phyloP scores from a whole-genome alignment of 148 eudicot genomes.

The Polygonum maritimum region DNA sequence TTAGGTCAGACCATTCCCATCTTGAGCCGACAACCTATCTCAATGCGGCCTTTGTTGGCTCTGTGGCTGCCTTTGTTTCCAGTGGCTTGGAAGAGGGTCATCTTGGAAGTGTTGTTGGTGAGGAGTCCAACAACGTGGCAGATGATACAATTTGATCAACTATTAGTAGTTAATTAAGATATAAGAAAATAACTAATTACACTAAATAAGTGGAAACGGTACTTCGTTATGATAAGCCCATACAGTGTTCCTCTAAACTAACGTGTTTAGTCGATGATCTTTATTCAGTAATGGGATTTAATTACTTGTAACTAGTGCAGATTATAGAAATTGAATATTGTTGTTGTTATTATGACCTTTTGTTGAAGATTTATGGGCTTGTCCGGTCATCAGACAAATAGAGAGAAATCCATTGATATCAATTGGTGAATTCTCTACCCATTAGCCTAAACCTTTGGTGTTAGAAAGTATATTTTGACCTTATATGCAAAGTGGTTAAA shows the following conservation, averaged over 20 bases:
- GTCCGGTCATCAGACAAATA: no score
- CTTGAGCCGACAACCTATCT: slow-evolving; percentile 65
- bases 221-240: not conserved
- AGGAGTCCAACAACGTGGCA: not conserved
- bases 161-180: not conserved
- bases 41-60: slow-evolving; percentile 78
- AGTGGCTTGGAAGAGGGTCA: not conserved
- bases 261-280: not conserved
- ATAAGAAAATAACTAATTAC: not conserved
- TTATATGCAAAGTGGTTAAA: no score
- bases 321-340: not conserved
- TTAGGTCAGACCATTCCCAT: slow-evolving; percentile 55
- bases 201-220: not conserved
- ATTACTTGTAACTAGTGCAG: not conserved
- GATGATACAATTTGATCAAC: not conserved
- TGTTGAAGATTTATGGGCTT: no score
- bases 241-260: not conserved
- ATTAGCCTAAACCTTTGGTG: no score
- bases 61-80: slow-evolving; percentile 34
- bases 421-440: no score
- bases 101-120: not conserved
- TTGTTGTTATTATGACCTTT: no score
- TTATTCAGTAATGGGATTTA: not conserved
- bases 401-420: no score
- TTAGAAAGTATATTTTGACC: no score